A percentile compares a stretch with the other conserved stretches of the same genome.
phyloP scores from a whole-genome alignment of 2,329 filamentous ascomycete species.

The Pyrenophora teres region DNA sequence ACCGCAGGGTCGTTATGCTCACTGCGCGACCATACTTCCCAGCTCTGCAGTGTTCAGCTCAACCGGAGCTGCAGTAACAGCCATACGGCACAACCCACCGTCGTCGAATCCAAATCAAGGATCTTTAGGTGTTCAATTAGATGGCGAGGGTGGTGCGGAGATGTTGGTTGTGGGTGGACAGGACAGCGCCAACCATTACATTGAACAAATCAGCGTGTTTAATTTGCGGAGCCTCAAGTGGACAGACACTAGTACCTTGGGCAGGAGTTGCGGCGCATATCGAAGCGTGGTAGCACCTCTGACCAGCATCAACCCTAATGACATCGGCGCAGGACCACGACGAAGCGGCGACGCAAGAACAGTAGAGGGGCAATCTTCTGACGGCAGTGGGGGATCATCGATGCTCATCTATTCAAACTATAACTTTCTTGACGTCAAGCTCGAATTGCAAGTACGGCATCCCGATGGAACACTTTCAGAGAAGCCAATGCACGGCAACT shows the following conservation, averaged over 20 bases:
- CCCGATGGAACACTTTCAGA: constrained; percentile 84
- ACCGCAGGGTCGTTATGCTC: constrained; percentile 92
- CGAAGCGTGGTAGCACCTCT: constrained; percentile 91
- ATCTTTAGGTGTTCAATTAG: constrained; percentile 82
- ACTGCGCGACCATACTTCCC: constrained; percentile 90
- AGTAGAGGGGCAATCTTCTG: constrained; percentile 35
- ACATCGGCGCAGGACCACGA: constrained; percentile 65
- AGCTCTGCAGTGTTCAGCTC: constrained; percentile 88
- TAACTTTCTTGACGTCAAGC: constrained; percentile 95
- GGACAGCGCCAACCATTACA: constrained; percentile 97
- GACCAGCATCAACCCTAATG: constrained; percentile 65
- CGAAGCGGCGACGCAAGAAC: constrained; percentile 48
- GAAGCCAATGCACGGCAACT: constrained; percentile 83
- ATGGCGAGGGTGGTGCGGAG: constrained; percentile 89
- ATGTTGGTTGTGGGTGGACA: constrained; percentile 98
- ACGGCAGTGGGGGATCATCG: constrained; percentile 55
- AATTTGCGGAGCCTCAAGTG: constrained; percentile 94
- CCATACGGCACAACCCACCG: constrained; percentile 86
- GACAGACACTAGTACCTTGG: constrained; percentile 85
- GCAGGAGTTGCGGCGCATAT: constrained; percentile 94
- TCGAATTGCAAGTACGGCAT: constrained; percentile 87
- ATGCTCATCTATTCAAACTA: constrained; percentile 99
- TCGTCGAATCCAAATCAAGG: constrained; percentile 85
- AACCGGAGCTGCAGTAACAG: constrained; percentile 78
- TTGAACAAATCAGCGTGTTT: constrained; percentile 98